Evolutionary conservation across 257 asterid species (phyloP).

Genomic region (Ballota nigra): DNA sequence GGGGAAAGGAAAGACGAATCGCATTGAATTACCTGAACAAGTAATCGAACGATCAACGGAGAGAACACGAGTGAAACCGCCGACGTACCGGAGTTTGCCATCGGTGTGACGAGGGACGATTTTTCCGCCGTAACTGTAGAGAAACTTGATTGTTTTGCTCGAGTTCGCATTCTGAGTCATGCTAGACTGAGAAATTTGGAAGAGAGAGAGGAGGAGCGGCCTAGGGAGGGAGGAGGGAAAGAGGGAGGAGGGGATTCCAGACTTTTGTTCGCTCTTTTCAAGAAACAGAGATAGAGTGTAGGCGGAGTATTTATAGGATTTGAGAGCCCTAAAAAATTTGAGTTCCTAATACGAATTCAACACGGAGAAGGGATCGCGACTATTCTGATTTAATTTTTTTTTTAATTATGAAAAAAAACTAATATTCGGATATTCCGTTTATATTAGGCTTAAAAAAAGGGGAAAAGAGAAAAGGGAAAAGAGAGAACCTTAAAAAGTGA

Average conservation of each 20-base stretch:
- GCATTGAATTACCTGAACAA: slow-evolving; percentile 30
- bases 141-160: slow-evolving; percentile 49
- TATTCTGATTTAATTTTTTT: not conserved
- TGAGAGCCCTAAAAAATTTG: not conserved
- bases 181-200: not conserved
- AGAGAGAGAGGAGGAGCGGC: slow-evolving; percentile 9
- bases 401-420: not conserved
- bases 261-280: slow-evolving; percentile 29
- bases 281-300: slow-evolving; percentile 19
- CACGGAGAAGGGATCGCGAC: slow-evolving; percentile 26
- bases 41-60: slow-evolving; percentile 49
- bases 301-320: slow-evolving; percentile 36
- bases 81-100: slow-evolving; percentile 74
- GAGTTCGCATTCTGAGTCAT: slow-evolving; percentile 42
- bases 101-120: slow-evolving; percentile 65
- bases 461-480: no score
- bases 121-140: slow-evolving; percentile 80
- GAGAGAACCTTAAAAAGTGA: no score
- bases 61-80: slow-evolving; percentile 79
- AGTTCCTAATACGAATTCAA: slow-evolving; percentile 17
- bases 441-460: not conserved
- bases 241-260: slow-evolving; percentile 13
- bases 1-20: not conserved
- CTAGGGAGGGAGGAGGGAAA: not conserved
- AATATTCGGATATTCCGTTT: not conserved